A percentile compares a stretch with the other conserved stretches of the same genome.
phyloP scores from a whole-genome alignment of 768 basidiomycete genomes.

The Kwoniella mangroviensis region DNA sequence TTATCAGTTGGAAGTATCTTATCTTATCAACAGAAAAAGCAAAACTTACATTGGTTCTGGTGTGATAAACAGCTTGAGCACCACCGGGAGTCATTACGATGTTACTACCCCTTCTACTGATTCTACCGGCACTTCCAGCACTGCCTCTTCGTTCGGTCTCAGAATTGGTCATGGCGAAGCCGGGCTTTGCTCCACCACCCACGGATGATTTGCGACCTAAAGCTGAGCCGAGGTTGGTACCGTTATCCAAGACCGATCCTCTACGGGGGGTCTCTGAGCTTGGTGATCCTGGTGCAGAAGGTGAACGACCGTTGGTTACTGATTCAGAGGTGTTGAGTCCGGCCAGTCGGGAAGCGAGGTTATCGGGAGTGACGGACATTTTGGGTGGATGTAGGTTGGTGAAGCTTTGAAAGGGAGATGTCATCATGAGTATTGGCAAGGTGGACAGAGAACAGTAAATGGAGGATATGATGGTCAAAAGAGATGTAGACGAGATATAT shows the following conservation, averaged over 20 bases:
- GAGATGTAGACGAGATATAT: background rate
- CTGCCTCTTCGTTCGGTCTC: conserved; percentile 35
- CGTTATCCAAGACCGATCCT: conserved; percentile 43
- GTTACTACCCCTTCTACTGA: conserved; percentile 60
- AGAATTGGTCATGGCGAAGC: conserved; percentile 29
- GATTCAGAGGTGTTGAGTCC: conserved; percentile 19
- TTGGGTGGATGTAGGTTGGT: conserved; percentile 10
- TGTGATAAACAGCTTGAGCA: conserved; percentile 81
- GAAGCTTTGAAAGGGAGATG: conserved; percentile 18
- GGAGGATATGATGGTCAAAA: background rate
- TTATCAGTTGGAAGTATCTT: background rate
- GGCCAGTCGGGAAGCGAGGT: conserved; percentile 17
- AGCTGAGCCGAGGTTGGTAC: conserved; percentile 46
- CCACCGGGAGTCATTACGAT: conserved; percentile 74
- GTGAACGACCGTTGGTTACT: conserved; percentile 5
- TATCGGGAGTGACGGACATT: conserved; percentile 17
- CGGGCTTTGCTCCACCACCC: conserved; percentile 12
- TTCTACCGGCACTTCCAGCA: conserved; percentile 22
- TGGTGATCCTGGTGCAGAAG: conserved; percentile 19
- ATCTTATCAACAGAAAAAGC: background rate
- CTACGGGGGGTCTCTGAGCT: conserved; percentile 4
- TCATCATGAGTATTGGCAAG: conserved; percentile 3
- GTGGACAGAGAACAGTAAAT: background rate
- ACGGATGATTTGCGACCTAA: conserved; percentile 42
- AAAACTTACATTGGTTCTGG: conserved; percentile 74